Conservation (phyloP, 2,329 filamentous ascomycete genomes). For the Nothophoma quercina region DNA sequence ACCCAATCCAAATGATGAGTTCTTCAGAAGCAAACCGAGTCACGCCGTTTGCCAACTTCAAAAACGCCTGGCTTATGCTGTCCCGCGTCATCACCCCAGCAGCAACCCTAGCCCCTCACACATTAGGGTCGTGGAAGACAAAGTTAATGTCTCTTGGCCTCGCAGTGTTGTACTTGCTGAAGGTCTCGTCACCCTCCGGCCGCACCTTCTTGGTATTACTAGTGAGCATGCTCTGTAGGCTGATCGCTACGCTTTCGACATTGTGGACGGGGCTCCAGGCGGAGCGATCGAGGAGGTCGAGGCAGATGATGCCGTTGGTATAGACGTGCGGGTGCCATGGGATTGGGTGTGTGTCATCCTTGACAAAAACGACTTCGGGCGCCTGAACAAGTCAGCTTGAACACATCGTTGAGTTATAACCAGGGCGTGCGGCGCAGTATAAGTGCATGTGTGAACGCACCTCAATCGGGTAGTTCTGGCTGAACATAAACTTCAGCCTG, state of each 20-base stretch:
- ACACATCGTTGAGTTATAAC: not conserved
- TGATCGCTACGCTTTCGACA: conserved; percentile 96
- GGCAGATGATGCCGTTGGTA: conserved; percentile 97
- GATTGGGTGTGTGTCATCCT: conserved; percentile 68
- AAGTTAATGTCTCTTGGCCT: conserved; percentile 91
- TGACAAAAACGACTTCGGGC: conserved; percentile 89
- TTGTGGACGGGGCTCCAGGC: conserved; percentile 98
- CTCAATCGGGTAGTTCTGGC: conserved; percentile 84
- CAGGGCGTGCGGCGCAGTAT: not conserved
- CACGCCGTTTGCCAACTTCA: conserved; percentile 3
- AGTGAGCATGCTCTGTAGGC: conserved; percentile 96
- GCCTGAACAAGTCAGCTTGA: conserved; percentile 63
- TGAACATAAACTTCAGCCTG: conserved; percentile 87
- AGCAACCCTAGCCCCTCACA: conserved; percentile 47
- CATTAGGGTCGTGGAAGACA: conserved; percentile 85
- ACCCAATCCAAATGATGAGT: not conserved
- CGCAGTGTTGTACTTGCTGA: conserved; percentile 79
- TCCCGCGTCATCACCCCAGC: no score
- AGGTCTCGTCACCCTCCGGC: conserved; percentile 88
- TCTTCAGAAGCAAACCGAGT: not conserved
- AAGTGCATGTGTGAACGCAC: conserved; percentile 18
- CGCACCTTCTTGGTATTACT: conserved; percentile 92
- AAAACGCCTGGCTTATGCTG: conserved; percentile 5
- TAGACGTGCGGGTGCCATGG: conserved; percentile 98
- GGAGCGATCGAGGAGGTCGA: conserved; percentile 85